phyloP scores from a whole-genome alignment of 192 early-diverging fungal species.

The Spinellus fusiger region DNA sequence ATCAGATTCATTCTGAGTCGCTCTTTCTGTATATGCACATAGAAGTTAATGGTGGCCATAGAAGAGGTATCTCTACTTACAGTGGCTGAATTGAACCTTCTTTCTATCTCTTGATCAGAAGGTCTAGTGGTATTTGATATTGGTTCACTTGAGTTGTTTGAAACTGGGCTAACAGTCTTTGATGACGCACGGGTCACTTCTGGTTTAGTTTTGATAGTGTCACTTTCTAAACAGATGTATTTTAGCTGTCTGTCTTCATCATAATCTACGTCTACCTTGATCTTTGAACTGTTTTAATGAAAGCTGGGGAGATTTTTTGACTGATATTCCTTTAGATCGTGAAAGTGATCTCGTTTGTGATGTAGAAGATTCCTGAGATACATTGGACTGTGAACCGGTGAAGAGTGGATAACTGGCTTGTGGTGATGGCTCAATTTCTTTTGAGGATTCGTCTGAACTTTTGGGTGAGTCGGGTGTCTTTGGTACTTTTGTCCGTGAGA shows the following conservation, averaged over 20 bases:
- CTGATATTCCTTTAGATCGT: background rate
- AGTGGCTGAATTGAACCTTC: background rate
- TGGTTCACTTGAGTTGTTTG: background rate
- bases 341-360: background rate
- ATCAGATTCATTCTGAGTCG: conserved; percentile 11
- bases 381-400: background rate
- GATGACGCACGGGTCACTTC: too few relatives aligned
- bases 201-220: too few relatives aligned
- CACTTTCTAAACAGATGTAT: too few relatives aligned
- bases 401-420: background rate
- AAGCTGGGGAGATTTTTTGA: background rate
- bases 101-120: background rate
- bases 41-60: background rate
- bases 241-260: too few relatives aligned
- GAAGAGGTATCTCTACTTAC: background rate
- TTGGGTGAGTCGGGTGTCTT: background rate
- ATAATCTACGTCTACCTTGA: background rate
- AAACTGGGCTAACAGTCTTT: too few relatives aligned
- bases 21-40: background rate
- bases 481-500: background rate
- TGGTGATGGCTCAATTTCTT: background rate
- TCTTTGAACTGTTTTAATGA: background rate
- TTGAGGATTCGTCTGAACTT: background rate
- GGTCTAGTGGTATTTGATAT: background rate
- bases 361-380: background rate